These are phyloP conservation scores for Anisodus tanguticus DNA, from an alignment of 257 asterid genomes.

Conservation along the genomic window DNA sequence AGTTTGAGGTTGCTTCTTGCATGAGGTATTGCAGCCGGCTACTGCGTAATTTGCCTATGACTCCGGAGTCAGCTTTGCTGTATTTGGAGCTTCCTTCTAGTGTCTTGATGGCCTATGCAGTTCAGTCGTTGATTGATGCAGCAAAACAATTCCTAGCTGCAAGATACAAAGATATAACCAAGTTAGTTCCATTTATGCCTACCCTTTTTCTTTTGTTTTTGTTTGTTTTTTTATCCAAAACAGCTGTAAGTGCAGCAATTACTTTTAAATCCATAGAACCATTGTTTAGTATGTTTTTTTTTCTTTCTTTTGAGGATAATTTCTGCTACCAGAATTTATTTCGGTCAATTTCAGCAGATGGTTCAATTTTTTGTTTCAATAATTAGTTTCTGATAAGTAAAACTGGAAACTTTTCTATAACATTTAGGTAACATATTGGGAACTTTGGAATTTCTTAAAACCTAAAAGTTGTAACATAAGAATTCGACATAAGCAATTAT, in stretches of 20 bases:
- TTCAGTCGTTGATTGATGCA: slow-evolving; percentile 37
- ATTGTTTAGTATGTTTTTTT: background rate
- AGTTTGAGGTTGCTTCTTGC: slow-evolving; percentile 42
- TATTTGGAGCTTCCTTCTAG: slow-evolving; percentile 40
- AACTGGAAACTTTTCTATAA: background rate
- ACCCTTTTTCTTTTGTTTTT: background rate
- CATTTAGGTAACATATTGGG: background rate
- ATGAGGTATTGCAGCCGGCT: slow-evolving; percentile 38
- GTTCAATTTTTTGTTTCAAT: background rate
- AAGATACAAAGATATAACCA: slow-evolving; percentile 35
- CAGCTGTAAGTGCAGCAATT: background rate
- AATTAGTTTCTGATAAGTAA: background rate
- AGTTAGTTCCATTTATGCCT: slow-evolving; percentile 30
- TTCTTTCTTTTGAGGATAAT: background rate
- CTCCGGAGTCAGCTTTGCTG: slow-evolving; percentile 38
- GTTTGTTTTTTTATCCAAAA: background rate
- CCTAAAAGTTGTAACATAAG: background rate
- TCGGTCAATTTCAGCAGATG: background rate
- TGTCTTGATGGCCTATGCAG: slow-evolving; percentile 42
- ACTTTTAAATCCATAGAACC: background rate
- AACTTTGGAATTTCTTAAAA: background rate
- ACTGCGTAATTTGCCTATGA: slow-evolving; percentile 34
- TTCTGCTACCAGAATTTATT: background rate
- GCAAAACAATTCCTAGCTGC: slow-evolving; percentile 40
- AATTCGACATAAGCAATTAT: slow-evolving; percentile 7